Base-by-base conservation (phyloP, 768 basidiomycete genomes). In the Terana coerulea region DNA sequence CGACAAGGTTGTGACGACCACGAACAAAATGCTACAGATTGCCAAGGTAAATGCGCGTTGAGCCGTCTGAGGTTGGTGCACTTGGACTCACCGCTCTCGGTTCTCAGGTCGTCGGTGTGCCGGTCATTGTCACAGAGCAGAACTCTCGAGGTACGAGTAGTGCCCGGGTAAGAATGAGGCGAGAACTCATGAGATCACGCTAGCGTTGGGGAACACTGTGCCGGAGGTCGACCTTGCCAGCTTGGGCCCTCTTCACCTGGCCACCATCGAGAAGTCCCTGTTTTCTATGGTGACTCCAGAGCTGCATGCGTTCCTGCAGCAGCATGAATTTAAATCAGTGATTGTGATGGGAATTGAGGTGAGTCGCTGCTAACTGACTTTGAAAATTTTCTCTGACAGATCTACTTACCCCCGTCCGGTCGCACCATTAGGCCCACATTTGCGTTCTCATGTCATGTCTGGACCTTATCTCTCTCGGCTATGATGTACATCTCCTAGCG, bases 301-400 rank as follows among this genome's bases (percentile, higher is more conserved):
- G 29, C 78, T 95, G 5, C 67, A 73, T 47, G 53, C 67, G 2
- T 54, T 83, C 7, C 71, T 95, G 47, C 62, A 65, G 19, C 58
- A 73, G 22, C 75, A 77, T 3, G 59, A 69, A 12, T 63, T 86
- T 51, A 74, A 75, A 34, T 81, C 79, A 6, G 71, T 93, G 40
- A 79, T 95, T 6, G 64, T 98, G 5, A 83, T 92, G 54, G 95
- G 95, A 14, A 93, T 95, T 45, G 94, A 95, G 77, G 92, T 89
- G 56, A 31, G 78, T 19, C 28, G 5, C 35, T 19, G 6, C 24
- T 39, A 2, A 7, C 19, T 12, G 25, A 22, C 42, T 46, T 24
- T 30, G 43, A 30, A n/a, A 17, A 11, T 17, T 12, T 10, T 28
- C 29, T n/a, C 26, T 7, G 5, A 43, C 41, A 11, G 22, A 43